phyloP scores from a whole-genome alignment of 331 rosid genomes.

The Spiraea crenata region DNA sequence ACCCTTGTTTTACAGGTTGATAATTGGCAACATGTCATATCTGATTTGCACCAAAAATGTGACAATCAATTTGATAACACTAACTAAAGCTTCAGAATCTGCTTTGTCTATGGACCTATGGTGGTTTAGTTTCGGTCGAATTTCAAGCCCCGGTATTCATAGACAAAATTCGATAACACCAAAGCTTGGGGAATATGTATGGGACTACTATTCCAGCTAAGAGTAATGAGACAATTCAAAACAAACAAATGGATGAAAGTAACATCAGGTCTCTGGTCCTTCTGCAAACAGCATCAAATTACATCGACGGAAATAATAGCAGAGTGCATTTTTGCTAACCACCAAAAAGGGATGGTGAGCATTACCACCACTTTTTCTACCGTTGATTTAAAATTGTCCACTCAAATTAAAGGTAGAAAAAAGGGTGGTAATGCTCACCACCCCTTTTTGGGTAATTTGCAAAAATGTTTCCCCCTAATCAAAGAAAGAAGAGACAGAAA shows the following conservation, averaged over 20 bases:
- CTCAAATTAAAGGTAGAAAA: too few relatives aligned
- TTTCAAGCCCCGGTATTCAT: too few relatives aligned
- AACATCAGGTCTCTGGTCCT: not conserved
- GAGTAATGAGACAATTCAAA: not conserved
- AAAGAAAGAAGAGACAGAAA: not conserved
- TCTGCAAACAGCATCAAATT: not conserved
- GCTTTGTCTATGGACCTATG: too few relatives aligned
- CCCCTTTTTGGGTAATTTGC: too few relatives aligned
- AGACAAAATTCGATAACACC: too few relatives aligned
- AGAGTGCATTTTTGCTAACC: too few relatives aligned
- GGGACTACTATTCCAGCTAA: not conserved
- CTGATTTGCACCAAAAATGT: not conserved
- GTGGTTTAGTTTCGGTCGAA: too few relatives aligned
- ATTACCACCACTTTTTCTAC: not conserved
- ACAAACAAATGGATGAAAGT: not conserved
- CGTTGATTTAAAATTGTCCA: too few relatives aligned
- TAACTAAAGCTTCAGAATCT: too few relatives aligned
- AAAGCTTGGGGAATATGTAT: not conserved
- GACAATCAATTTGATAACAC: not conserved
- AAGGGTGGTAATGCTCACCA: too few relatives aligned
- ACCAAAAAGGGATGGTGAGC: too few relatives aligned
- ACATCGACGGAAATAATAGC: not conserved
- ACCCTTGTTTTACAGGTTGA: slow-evolving; percentile 13
- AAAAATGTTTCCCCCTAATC: slow-evolving; percentile 18
- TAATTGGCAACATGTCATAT: not conserved